Evolutionary conservation across 495 filamentous ascomycete genomes (phyloP).

Genomic region (Penicilliopsis zonata): DNA sequence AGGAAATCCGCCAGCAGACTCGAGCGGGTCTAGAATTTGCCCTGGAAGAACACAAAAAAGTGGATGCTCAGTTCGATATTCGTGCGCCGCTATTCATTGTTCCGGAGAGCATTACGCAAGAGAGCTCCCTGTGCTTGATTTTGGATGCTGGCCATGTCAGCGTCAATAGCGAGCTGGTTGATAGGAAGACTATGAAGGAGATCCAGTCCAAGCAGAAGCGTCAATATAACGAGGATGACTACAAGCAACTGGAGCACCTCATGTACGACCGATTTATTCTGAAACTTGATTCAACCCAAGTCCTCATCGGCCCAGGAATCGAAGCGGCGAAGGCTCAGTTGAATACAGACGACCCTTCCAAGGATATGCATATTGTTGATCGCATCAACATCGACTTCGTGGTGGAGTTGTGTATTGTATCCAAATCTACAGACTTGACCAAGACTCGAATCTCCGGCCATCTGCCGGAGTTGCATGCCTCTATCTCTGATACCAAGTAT

Average conservation of each 20-base stretch:
- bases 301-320: constrained; percentile 90
- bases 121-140: constrained; percentile 76
- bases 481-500: constrained; percentile 87
- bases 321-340: constrained; percentile 83
- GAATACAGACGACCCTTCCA: constrained; percentile 49
- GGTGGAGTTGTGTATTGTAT: constrained; percentile 84
- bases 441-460: constrained; percentile 85
- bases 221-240: constrained; percentile 79
- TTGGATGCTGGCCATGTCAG: constrained; percentile 93
- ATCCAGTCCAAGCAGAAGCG: constrained; percentile 85
- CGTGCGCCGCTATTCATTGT: constrained; percentile 94
- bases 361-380: constrained; percentile 83
- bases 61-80: constrained; percentile 90
- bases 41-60: constrained; percentile 91
- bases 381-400: constrained; percentile 94
- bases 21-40: constrained; percentile 92
- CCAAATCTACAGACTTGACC: constrained; percentile 87
- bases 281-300: constrained; percentile 85
- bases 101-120: constrained; percentile 76
- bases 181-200: constrained; percentile 75
- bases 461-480: constrained; percentile 83
- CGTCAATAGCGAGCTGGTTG: constrained; percentile 84
- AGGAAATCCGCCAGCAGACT: constrained; percentile 88
- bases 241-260: constrained; percentile 70
- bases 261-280: constrained; percentile 95